Conservation (phyloP, 78 protist genomes). For the Capsaspora owczarzaki region DNA sequence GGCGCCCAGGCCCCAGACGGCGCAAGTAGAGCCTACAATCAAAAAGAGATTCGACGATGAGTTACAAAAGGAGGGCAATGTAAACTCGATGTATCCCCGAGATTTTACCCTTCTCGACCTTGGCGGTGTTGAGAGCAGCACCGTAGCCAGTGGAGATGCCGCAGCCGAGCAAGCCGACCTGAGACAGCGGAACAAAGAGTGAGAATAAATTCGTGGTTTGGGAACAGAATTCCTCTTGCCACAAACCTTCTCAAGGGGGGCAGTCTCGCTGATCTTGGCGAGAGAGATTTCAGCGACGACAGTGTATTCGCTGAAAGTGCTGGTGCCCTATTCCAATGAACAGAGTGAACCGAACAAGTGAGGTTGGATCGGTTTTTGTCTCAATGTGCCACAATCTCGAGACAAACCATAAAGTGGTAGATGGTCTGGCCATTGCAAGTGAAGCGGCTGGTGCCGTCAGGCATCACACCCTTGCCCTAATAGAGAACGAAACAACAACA, state of each 20-base stretch:
- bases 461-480: slow-evolving; percentile 46
- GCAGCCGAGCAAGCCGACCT: slow-evolving; percentile 50
- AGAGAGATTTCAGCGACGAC: slow-evolving; percentile 78
- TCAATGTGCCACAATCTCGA: not conserved
- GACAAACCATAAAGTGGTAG: slow-evolving; percentile 29
- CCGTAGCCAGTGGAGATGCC: slow-evolving; percentile 53
- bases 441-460: slow-evolving; percentile 69
- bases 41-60: no score
- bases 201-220: not conserved
- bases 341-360: no score
- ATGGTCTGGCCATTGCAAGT: slow-evolving; percentile 43
- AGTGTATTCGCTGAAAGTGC: slow-evolving; percentile 70
- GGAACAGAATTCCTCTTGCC: no score
- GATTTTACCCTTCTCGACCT: slow-evolving; percentile 2
- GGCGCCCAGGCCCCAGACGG: slow-evolving; percentile 80
- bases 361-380: not conserved
- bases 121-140: slow-evolving; percentile 51
- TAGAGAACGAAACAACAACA: no score
- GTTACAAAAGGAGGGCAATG: slow-evolving; percentile 48
- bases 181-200: not conserved
- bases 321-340: not conserved
- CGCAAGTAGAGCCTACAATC: slow-evolving; percentile 58
- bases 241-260: slow-evolving; percentile 28
- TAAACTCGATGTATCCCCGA: not conserved
- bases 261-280: slow-evolving; percentile 46